Evolutionary conservation across 2,329 filamentous ascomycete genomes (phyloP).

Genomic region (Clonostachys chloroleuca): DNA sequence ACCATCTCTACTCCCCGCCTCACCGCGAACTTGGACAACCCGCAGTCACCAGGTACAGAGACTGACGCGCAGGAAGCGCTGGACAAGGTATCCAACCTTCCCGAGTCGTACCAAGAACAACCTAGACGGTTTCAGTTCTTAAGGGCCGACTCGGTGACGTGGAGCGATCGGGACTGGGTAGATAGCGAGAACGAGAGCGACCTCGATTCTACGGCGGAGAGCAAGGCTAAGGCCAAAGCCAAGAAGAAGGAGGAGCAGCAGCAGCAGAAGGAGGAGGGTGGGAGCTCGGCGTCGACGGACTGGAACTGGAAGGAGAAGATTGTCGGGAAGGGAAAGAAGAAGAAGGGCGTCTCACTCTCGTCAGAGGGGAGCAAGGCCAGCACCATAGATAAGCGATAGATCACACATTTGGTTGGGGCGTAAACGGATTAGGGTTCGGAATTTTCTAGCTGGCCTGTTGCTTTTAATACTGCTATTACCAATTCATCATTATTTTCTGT

Average conservation of each 20-base stretch:
- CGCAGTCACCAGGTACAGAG: slow-evolving; percentile 7
- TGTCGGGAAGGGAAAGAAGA: slow-evolving; percentile 32
- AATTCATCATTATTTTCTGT: too few relatives aligned
- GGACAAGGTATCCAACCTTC: slow-evolving; percentile 42
- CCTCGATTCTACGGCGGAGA: slow-evolving; percentile 14
- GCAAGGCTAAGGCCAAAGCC: slow-evolving; percentile 5
- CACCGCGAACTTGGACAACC: slow-evolving; percentile 1
- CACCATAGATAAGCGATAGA: too few relatives aligned
- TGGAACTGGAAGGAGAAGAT: slow-evolving; percentile 55
- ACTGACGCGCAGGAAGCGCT: slow-evolving; percentile 27
- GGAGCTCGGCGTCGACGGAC: slow-evolving; percentile 15
- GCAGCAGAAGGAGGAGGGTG: slow-evolving; percentile 9
- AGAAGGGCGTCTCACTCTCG: neutral
- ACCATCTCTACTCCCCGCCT: slow-evolving; percentile 30
- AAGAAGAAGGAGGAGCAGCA: slow-evolving; percentile 12
- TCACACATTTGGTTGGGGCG: too few relatives aligned
- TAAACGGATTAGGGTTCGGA: too few relatives aligned
- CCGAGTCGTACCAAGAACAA: slow-evolving; percentile 10
- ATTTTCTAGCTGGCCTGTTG: too few relatives aligned
- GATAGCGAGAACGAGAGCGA: slow-evolving; percentile 47
- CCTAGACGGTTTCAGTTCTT: slow-evolving; percentile 5
- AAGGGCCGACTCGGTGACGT: slow-evolving; percentile 50
- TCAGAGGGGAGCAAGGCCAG: too few relatives aligned
- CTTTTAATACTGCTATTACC: too few relatives aligned
- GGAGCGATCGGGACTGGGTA: slow-evolving; percentile 63